Evolutionary conservation across 257 asterid species (phyloP).

Genomic region (Przewalskia tangutica): DNA sequence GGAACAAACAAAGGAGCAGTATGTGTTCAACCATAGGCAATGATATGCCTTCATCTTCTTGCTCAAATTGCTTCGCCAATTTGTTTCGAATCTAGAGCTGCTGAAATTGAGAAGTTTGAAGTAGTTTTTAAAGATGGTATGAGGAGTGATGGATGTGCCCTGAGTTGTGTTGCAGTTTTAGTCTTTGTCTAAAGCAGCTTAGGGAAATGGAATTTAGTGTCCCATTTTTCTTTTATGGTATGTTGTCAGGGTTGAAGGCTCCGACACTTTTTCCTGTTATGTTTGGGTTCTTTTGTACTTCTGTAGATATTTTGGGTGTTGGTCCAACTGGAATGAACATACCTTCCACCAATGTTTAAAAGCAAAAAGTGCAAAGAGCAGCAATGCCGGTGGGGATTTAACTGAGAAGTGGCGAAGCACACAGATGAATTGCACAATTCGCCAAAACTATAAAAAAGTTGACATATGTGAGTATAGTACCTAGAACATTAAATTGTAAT

Average conservation of each 20-base stretch:
- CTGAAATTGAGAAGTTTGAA: background rate
- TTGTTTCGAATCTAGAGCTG: background rate
- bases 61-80: background rate
- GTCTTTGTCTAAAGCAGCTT: background rate
- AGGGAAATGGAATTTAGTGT: background rate
- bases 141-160: background rate
- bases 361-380: background rate
- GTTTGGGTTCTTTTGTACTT: background rate
- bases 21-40: background rate
- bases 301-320: background rate
- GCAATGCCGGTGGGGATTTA: background rate
- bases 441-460: background rate
- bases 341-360: background rate
- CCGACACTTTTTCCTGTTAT: background rate
- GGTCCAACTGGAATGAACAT: background rate
- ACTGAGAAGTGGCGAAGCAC: background rate
- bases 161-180: background rate
- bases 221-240: background rate
- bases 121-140: background rate
- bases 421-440: background rate
- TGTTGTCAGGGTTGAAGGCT: background rate
- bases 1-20: background rate
- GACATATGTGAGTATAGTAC: background rate
- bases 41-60: background rate
- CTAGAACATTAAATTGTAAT: background rate